phyloP scores from a whole-genome alignment of 257 asterid genomes.

The Thymus quinquecostatus region DNA sequence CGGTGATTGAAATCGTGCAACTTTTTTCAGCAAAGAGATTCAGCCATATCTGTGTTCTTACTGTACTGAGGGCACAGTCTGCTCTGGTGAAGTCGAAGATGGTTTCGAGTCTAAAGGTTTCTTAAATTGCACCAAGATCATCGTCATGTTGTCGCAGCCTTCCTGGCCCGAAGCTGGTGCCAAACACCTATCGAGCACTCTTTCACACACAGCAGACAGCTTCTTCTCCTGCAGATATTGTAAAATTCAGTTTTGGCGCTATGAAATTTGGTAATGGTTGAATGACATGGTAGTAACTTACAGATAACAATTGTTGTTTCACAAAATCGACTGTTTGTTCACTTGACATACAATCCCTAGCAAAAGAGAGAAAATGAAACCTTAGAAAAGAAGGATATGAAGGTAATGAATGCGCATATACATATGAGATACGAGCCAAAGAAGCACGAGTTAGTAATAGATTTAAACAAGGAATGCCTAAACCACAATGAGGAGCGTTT shows the following conservation, averaged over 20 bases:
- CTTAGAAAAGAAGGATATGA: background rate
- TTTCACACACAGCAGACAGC: conserved; percentile 82
- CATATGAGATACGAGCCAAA: conserved; percentile 20
- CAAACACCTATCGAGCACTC: conserved; percentile 71
- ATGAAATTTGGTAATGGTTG: background rate
- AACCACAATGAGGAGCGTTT: background rate
- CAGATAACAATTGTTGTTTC: conserved; percentile 53
- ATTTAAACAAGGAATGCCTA: conserved; percentile 5
- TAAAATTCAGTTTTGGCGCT: conserved; percentile 16
- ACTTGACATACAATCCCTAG: conserved; percentile 97
- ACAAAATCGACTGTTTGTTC: conserved; percentile 83
- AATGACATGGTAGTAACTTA: conserved; percentile 40
- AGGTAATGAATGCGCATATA: conserved; percentile 15
- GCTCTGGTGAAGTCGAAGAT: conserved; percentile 34
- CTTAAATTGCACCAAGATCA: conserved; percentile 85
- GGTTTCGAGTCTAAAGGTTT: conserved; percentile 33
- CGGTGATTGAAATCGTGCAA: background rate
- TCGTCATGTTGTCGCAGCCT: conserved; percentile 98
- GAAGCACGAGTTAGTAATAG: conserved; percentile 14
- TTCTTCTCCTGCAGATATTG: conserved; percentile 61
- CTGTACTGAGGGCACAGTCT: conserved; percentile 40
- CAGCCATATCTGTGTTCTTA: background rate
- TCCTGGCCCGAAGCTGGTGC: conserved; percentile 87
- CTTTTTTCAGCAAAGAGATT: background rate
- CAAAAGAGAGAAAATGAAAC: conserved; percentile 19